Evolutionary conservation across 2,329 filamentous ascomycete species (phyloP).

Genomic region (Elsinoe perseae): DNA sequence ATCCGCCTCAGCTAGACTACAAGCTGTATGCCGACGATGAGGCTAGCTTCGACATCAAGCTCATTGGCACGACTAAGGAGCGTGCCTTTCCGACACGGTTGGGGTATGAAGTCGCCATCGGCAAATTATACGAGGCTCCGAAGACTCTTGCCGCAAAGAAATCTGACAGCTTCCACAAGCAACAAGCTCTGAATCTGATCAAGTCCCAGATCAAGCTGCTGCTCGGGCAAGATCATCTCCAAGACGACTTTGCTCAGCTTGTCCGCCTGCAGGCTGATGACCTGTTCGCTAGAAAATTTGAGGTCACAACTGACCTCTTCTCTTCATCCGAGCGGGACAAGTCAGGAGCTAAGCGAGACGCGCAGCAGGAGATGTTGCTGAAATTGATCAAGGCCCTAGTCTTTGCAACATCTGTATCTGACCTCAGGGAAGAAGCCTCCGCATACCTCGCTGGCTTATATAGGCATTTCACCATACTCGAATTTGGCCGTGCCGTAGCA

Average conservation of each 20-base stretch:
- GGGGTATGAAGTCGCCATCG: constrained; percentile 80
- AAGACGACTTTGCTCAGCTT: constrained; percentile 78
- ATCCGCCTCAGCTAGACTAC: constrained; percentile 75
- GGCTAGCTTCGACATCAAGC: constrained; percentile 76
- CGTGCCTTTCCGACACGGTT: constrained; percentile 79
- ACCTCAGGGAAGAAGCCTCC: constrained; percentile 68
- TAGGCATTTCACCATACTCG: constrained; percentile 82
- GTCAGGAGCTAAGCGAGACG: constrained; percentile 78
- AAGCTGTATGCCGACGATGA: constrained; percentile 80
- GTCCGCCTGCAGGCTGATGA: constrained; percentile 87
- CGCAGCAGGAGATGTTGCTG: constrained; percentile 73
- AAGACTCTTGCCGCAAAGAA: constrained; percentile 55
- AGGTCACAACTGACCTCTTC: constrained; percentile 62
- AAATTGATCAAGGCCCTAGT: constrained; percentile 84
- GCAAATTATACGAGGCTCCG: constrained; percentile 74
- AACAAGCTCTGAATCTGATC: constrained; percentile 81
- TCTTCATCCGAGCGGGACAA: constrained; percentile 69
- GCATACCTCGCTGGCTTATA: constrained; percentile 72
- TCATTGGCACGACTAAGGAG: constrained; percentile 84
- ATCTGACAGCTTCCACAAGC: constrained; percentile 82
- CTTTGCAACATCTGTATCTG: constrained; percentile 72
- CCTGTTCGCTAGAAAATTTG: constrained; percentile 62
- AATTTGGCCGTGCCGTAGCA: constrained; percentile 77
- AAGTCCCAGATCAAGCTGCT: constrained; percentile 84
- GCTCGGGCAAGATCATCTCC: constrained; percentile 77